A percentile compares a stretch with the other conserved stretches of the same genome.
Conservation (phyloP, 2,329 filamentous ascomycete genomes). For the Colletotrichum lupini region DNA sequence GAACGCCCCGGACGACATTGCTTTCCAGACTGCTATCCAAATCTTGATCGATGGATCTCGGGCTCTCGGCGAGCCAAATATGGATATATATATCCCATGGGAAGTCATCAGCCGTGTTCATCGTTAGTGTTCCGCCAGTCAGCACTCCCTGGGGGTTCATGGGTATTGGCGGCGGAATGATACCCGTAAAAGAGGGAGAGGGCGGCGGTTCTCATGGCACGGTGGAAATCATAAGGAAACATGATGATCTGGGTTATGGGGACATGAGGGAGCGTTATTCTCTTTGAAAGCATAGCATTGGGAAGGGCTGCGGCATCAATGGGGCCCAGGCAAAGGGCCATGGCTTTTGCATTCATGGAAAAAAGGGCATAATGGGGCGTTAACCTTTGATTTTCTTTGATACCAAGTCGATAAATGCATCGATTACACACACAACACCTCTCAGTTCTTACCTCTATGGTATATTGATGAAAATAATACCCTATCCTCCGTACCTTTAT, state of each 20-base stretch:
- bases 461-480: not conserved
- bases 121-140: too few species aligned
- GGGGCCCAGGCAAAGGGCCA: not conserved
- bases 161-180: too few species aligned
- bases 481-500: not conserved
- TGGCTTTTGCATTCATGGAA: not conserved
- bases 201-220: not conserved
- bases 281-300: not conserved
- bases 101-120: too few species aligned
- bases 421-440: not conserved
- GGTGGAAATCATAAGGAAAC: not conserved
- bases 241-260: too few species aligned
- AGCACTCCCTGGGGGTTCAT: too few species aligned
- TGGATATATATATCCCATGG: too few species aligned
- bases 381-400: not conserved
- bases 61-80: not conserved
- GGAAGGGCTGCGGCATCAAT: not conserved
- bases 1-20: not conserved
- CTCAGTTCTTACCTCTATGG: not conserved
- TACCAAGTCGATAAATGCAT: not conserved
- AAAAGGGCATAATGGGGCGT: not conserved
- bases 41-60: not conserved
- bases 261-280: too few species aligned
- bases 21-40: too few species aligned
- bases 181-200: not conserved